Conservation (phyloP, 306 rosid genomes). For the Arachis stenosperma region DNA sequence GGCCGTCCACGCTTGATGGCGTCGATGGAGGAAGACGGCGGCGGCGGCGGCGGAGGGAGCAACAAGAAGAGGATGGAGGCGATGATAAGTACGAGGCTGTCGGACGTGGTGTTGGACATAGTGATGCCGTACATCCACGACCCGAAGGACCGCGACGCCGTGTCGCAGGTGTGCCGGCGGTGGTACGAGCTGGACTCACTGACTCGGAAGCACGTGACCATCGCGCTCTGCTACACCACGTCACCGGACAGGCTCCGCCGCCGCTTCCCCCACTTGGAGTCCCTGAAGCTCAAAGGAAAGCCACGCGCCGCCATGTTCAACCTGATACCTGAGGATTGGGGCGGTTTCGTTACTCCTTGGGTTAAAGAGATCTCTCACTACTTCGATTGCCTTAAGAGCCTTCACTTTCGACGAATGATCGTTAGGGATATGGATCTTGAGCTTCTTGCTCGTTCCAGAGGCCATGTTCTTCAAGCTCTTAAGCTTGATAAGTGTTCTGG, state of each 20-base stretch:
- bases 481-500: slow-evolving; percentile 96
- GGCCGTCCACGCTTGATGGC: neutral
- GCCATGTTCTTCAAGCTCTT: slow-evolving; percentile 68
- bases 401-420: slow-evolving; percentile 95
- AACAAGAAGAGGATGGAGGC: neutral
- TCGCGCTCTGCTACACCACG: slow-evolving; percentile 91
- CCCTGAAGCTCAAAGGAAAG: slow-evolving; percentile 83
- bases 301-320: slow-evolving; percentile 98
- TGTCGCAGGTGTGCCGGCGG: slow-evolving; percentile 79
- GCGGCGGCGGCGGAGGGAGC: slow-evolving; percentile 24
- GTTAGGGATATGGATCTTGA: slow-evolving; percentile 82
- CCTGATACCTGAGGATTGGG: slow-evolving; percentile 96
- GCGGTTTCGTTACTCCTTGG: slow-evolving; percentile 91
- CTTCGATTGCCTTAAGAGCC: slow-evolving; percentile 66
- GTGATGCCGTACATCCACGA: slow-evolving; percentile 86
- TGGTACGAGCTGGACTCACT: slow-evolving; percentile 90
- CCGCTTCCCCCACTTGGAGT: slow-evolving; percentile 76
- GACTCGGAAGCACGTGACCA: slow-evolving; percentile 93
- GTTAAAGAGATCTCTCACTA: slow-evolving; percentile 62
- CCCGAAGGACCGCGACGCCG: slow-evolving; percentile 78
- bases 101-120: slow-evolving; percentile 68
- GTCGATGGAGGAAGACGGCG: slow-evolving; percentile 33
- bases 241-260: slow-evolving; percentile 70
- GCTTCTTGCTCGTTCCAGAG: slow-evolving; percentile 64
- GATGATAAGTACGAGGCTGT: slow-evolving; percentile 32